A percentile compares a stretch with the other conserved stretches of the same genome.
phyloP scores from a whole-genome alignment of 805 yeast genomes.

The Metschnikowia drakensbergensis region DNA sequence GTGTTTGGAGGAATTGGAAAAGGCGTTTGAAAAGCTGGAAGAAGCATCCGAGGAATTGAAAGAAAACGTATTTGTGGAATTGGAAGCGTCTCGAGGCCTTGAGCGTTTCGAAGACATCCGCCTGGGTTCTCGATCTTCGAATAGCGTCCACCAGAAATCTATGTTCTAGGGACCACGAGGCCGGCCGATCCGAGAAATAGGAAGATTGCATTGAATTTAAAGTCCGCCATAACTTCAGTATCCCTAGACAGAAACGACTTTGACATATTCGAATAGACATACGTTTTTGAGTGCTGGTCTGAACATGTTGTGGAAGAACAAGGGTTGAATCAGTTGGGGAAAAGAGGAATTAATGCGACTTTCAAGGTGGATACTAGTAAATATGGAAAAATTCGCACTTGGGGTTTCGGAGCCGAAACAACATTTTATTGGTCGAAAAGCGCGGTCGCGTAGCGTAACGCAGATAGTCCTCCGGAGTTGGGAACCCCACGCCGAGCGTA shows the following conservation, averaged over 20 bases:
- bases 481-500: slow-evolving; percentile 1
- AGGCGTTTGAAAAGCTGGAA: no score
- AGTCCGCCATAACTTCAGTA: background rate
- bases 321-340: slow-evolving; percentile 8
- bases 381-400: slow-evolving; percentile 18
- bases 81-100: no score
- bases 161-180: background rate
- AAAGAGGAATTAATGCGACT: slow-evolving; percentile 5
- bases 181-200: background rate
- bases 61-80: no score
- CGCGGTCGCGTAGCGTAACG: slow-evolving; percentile 3
- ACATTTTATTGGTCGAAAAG: slow-evolving; percentile 14
- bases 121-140: no score
- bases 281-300: slow-evolving; percentile 20
- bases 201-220: background rate
- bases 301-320: slow-evolving; percentile 14
- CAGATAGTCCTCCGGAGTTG: slow-evolving; percentile 6
- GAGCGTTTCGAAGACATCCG: no score
- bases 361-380: slow-evolving; percentile 1
- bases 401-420: slow-evolving; percentile 18
- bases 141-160: no score
- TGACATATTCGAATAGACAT: slow-evolving; percentile 6
- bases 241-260: background rate
- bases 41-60: no score
- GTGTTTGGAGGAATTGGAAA: no score